A percentile compares a stretch with the other conserved stretches of the same genome.
These are phyloP conservation scores for Trichoderma sp. DNA, from an alignment of 2,329 filamentous ascomycete genomes.

Conservation along the genomic window DNA sequence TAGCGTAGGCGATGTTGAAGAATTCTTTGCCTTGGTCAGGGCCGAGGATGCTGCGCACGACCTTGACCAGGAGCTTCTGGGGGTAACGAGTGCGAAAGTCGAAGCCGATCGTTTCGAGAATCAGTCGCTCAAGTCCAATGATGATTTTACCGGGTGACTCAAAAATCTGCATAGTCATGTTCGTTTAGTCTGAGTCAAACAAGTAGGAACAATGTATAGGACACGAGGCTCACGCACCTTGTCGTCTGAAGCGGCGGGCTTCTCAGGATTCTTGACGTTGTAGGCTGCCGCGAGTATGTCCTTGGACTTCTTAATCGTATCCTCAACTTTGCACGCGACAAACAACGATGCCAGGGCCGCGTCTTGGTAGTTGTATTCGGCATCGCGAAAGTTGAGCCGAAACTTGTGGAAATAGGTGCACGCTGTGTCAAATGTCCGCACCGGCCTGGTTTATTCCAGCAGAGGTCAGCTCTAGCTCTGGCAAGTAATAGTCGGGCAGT, in stretches of 20 bases:
- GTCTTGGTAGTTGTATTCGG: conserved; percentile 82
- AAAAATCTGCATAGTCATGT: conserved; percentile 57
- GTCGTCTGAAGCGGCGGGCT: conserved; percentile 74
- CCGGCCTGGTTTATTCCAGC: conserved; percentile 55
- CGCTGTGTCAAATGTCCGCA: conserved; percentile 89
- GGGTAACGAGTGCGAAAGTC: conserved; percentile 90
- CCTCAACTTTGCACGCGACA: conserved; percentile 94
- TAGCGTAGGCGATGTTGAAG: conserved; percentile 69
- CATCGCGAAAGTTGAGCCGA: conserved; percentile 78
- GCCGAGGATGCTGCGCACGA: conserved; percentile 58
- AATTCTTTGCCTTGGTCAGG: conserved; percentile 49
- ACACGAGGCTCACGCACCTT: conserved; percentile 51
- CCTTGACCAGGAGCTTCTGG: conserved; percentile 79
- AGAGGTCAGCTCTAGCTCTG: neutral
- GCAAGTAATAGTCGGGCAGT: neutral
- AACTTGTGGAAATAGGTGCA: conserved; percentile 94
- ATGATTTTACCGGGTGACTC: conserved; percentile 76
- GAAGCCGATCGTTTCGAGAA: conserved; percentile 89
- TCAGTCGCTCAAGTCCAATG: conserved; percentile 85
- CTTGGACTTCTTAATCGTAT: conserved; percentile 93
- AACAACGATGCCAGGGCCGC: conserved; percentile 86
- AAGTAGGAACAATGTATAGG: neutral
- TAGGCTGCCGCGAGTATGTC: conserved; percentile 90
- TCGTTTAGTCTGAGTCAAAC: neutral
- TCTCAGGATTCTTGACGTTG: conserved; percentile 72